phyloP scores from a whole-genome alignment of 768 basidiomycete genomes.

The Mycena latifolia region DNA sequence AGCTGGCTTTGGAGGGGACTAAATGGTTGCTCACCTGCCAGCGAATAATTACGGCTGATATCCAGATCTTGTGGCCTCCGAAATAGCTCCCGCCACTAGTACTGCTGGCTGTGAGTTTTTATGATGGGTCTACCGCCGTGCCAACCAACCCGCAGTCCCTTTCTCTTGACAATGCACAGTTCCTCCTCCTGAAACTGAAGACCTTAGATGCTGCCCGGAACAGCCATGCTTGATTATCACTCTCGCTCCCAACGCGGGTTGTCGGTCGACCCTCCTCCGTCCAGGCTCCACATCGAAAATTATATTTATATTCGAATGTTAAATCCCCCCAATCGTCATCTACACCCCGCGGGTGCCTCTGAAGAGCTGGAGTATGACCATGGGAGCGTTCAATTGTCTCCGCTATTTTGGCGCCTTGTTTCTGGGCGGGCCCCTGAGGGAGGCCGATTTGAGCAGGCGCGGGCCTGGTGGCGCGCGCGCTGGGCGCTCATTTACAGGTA shows the following conservation, averaged over 20 bases:
- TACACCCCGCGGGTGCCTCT: conserved; percentile 11
- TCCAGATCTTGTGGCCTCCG: too few species aligned
- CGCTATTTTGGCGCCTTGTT: background rate
- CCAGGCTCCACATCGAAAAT: too few species aligned
- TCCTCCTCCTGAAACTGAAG: background rate
- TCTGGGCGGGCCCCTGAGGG: conserved; percentile 7
- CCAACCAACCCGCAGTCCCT: too few species aligned
- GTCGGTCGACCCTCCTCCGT: too few species aligned
- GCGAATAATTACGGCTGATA: background rate
- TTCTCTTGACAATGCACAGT: too few species aligned
- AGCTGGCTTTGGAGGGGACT: background rate
- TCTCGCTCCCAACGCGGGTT: background rate
- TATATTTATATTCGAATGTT: too few species aligned
- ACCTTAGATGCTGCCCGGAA: background rate
- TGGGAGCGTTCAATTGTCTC: background rate
- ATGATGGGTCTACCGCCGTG: too few species aligned
- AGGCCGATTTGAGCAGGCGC: background rate
- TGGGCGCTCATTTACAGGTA: background rate
- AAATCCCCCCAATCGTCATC: background rate
- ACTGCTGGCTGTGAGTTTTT: too few species aligned
- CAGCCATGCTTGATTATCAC: conserved; percentile 8
- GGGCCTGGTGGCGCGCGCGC: conserved; percentile 1
- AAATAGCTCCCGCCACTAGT: too few species aligned
- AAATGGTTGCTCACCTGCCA: background rate
- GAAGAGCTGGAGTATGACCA: conserved; percentile 2